Percentiles rank a stretch among this genome's conserved stretches.
Conservation (phyloP, 768 basidiomycete species). For the Strobilomyces dryophilus region DNA sequence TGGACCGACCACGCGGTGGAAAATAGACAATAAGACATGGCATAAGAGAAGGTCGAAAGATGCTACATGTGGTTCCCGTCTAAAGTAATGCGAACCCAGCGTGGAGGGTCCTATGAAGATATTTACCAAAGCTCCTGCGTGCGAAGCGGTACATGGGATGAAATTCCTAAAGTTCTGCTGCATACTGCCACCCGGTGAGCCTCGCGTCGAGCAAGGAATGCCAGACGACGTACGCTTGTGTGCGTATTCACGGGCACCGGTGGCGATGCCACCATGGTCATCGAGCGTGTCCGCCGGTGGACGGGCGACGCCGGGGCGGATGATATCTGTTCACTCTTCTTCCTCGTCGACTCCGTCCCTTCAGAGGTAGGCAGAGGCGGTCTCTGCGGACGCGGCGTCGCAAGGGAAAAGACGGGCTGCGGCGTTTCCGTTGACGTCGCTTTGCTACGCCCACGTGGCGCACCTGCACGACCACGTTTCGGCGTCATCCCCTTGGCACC, state of each 20-base stretch:
- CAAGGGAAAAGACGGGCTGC: not conserved
- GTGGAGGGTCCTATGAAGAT: not conserved
- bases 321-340: not conserved
- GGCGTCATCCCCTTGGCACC: not conserved
- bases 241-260: slow-evolving; percentile 8
- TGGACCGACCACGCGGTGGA: not conserved
- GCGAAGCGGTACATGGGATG: not conserved
- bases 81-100: slow-evolving; percentile 1
- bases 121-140: slow-evolving; percentile 3
- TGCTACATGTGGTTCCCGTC: slow-evolving; percentile 15
- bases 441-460: slow-evolving; percentile 9
- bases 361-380: not conserved
- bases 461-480: slow-evolving; percentile 6
- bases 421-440: not conserved
- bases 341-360: not conserved
- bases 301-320: slow-evolving; percentile 8
- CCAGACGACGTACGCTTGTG: slow-evolving; percentile 11
- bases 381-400: not conserved
- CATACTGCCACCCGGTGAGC: slow-evolving; percentile 16
- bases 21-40: not conserved
- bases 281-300: slow-evolving; percentile 26
- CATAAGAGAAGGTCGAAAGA: slow-evolving; percentile 11
- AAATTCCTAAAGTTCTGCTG: slow-evolving; percentile 21
- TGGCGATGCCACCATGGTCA: slow-evolving; percentile 24
- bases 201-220: not conserved